These are phyloP conservation scores for Vigna radiata DNA, from an alignment of 306 rosid genomes.

Conservation along the genomic window DNA sequence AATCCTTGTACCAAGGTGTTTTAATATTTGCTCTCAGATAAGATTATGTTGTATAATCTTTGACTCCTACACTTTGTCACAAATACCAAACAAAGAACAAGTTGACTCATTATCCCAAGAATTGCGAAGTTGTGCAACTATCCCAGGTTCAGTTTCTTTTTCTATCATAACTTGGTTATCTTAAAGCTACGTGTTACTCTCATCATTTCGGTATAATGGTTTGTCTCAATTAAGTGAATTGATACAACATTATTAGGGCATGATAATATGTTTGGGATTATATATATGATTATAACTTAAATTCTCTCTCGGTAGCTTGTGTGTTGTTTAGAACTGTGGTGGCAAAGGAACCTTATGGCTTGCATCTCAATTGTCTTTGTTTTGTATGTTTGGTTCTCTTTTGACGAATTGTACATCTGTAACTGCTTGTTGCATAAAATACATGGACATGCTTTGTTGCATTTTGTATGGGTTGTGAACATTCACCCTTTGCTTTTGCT, in stretches of 20 bases:
- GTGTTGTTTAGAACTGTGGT: conserved; percentile 14
- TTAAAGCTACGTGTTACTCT: conserved; percentile 27
- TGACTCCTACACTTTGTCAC: conserved; percentile 36
- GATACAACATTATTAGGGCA: not conserved
- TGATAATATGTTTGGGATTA: conserved; percentile 7
- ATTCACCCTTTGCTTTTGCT: conserved; percentile 24
- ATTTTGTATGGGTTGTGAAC: conserved; percentile 23
- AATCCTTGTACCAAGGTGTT: conserved; percentile 30
- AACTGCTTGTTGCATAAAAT: conserved; percentile 29
- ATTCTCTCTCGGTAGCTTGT: conserved; percentile 1
- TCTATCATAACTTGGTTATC: conserved; percentile 37
- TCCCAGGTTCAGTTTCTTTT: conserved; percentile 72
- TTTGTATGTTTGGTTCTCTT: conserved; percentile 4
- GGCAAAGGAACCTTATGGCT: conserved; percentile 17
- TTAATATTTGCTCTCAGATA: not conserved
- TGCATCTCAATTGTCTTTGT: conserved; percentile 2
- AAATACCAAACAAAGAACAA: conserved; percentile 95
- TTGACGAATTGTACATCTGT: conserved; percentile 24
- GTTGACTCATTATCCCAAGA: conserved; percentile 84
- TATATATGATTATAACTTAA: conserved; percentile 12
- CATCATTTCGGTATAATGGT: conserved; percentile 21
- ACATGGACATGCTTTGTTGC: conserved; percentile 30
- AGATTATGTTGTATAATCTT: conserved; percentile 33
- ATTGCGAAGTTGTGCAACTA: conserved; percentile 76
- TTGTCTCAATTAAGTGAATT: not conserved